Conservation (phyloP, 352 stramenopile species). For the Blastocystis sp. region DNA sequence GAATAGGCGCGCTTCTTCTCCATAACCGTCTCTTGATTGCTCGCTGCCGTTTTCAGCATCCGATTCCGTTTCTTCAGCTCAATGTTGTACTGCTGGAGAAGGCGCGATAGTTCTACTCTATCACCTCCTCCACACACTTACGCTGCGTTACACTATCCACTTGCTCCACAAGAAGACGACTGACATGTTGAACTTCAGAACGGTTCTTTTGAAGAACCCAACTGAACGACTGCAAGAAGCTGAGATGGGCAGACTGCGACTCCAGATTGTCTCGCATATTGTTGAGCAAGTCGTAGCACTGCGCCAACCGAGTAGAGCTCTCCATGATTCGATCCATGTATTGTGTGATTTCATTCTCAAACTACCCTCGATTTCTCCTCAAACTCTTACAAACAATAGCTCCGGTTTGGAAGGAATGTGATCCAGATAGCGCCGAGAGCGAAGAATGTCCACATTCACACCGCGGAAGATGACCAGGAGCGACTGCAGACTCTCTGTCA, state of each 20-base stretch:
- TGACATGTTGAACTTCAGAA: background rate
- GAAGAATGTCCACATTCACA: slow-evolving; percentile 40
- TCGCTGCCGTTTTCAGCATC: background rate
- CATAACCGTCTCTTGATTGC: background rate
- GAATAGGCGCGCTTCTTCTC: slow-evolving; percentile 28
- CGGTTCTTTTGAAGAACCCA: background rate
- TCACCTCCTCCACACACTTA: background rate
- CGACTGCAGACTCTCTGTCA: background rate
- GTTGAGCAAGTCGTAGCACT: slow-evolving; percentile 36
- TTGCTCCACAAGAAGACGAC: background rate
- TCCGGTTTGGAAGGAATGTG: slow-evolving; percentile 20
- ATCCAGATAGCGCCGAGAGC: background rate
- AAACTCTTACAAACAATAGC: background rate
- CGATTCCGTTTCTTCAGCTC: slow-evolving; percentile 44
- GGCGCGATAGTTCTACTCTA: background rate
- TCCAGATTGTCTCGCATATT: background rate
- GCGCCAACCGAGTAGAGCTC: background rate
- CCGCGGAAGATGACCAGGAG: slow-evolving; percentile 8
- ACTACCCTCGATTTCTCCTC: background rate
- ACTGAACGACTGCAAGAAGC: background rate
- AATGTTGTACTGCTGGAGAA: slow-evolving; percentile 33
- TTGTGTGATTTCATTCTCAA: slow-evolving; percentile 21
- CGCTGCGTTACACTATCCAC: background rate
- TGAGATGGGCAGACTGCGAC: background rate
- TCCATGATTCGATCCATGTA: slow-evolving; percentile 36